Evolutionary conservation across 495 filamentous ascomycete genomes (phyloP).

Genomic region (Delitschia confertaspora): DNA sequence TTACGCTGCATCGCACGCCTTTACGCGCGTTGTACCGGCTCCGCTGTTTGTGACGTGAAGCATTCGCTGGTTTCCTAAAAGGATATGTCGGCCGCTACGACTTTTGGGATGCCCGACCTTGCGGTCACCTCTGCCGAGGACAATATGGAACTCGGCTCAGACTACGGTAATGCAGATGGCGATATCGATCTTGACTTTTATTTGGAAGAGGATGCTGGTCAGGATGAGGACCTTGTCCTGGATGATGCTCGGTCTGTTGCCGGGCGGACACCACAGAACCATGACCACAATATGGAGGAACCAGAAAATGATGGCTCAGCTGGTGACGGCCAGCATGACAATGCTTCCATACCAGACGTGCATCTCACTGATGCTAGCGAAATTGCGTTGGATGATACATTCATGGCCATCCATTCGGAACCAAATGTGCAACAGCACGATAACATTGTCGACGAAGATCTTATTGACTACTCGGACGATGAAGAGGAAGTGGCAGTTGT

Average conservation of each 20-base stretch:
- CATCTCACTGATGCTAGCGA: constrained; percentile 15
- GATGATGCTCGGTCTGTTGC: constrained; percentile 36
- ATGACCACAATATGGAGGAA: constrained; percentile 10
- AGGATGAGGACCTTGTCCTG: constrained; percentile 58
- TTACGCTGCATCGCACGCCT: too few relatives aligned
- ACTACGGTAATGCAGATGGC: constrained; percentile 44
- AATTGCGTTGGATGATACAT: neutral
- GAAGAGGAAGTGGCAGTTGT: constrained; percentile 24
- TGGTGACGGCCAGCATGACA: too few relatives aligned
- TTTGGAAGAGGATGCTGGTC: constrained; percentile 37
- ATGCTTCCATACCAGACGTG: constrained; percentile 13
- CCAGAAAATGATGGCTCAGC: too few relatives aligned
- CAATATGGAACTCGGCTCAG: constrained; percentile 48
- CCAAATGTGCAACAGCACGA: too few relatives aligned
- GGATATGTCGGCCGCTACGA: neutral
- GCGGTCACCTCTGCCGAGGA: constrained; percentile 34
- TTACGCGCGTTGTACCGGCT: too few relatives aligned
- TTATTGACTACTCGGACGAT: constrained; percentile 26
- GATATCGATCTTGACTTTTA: constrained; percentile 73
- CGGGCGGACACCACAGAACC: constrained; percentile 6
- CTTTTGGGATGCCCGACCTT: constrained; percentile 5
- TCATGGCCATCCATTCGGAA: too few relatives aligned
- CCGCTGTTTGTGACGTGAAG: too few relatives aligned
- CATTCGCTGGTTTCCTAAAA: too few relatives aligned
- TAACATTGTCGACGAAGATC: constrained; percentile 32